Evolutionary conservation across 352 stramenopile species (phyloP).

Genomic region (Phytophthora fragariae): DNA sequence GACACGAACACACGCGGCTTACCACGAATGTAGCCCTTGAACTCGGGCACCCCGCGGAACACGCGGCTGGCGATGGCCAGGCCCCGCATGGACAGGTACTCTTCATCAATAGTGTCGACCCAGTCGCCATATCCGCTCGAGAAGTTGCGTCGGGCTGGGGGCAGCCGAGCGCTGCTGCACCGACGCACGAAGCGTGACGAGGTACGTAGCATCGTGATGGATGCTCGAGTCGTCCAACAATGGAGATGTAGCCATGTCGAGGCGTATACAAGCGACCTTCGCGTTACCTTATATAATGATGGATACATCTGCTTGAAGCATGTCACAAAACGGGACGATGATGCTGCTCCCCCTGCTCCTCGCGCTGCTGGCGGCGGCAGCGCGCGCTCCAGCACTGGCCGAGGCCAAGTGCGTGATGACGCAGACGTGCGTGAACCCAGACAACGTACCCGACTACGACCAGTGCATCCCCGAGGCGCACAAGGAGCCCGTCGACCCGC

Average conservation of each 20-base stretch:
- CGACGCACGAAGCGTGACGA: background rate
- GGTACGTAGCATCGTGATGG: background rate
- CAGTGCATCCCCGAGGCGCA: constrained; percentile 77
- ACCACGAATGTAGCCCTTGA: constrained; percentile 23
- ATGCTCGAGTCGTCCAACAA: no score
- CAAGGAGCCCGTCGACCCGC: constrained; percentile 39
- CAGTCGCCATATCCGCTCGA: constrained; percentile 17
- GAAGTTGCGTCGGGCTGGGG: constrained; percentile 15
- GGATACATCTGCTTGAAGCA: constrained; percentile 20
- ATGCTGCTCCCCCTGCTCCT: constrained; percentile 21
- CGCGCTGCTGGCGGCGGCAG: constrained; percentile 11
- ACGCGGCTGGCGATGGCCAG: constrained; percentile 31
- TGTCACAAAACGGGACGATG: constrained; percentile 10
- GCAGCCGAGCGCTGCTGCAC: background rate
- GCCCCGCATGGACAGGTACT: constrained; percentile 38
- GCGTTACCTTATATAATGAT: background rate
- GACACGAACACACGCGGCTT: constrained; percentile 46
- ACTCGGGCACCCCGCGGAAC: constrained; percentile 27
- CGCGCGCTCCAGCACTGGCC: background rate
- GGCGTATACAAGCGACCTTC: background rate
- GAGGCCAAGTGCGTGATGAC: constrained; percentile 76
- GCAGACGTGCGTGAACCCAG: constrained; percentile 79
- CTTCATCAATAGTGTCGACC: constrained; percentile 19
- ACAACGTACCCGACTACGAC: constrained; percentile 76
- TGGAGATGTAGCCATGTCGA: no score